Evolutionary conservation across 1,139 yeast genomes (phyloP), one percentile per base, ranked within the genome.

Genomic region (Lodderomyces pseudojiufengensis): DNA sequence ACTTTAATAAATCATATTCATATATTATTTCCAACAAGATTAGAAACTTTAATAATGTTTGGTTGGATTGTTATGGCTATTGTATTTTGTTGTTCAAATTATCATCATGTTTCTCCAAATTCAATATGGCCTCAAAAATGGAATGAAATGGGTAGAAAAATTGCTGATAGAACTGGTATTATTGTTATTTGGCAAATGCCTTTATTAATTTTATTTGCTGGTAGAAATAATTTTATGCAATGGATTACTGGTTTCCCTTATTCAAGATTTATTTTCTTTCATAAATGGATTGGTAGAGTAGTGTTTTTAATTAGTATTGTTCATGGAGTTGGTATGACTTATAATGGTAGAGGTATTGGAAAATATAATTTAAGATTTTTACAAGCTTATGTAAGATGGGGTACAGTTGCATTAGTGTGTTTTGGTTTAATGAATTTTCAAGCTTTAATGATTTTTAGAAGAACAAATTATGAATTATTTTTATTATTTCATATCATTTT

Each of bases 181-280:
- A 50, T 77, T 40, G 63, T 73, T 4, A 51, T 70, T 33, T 66
- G 68, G 37, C 61, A 73, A 39, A 55, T 76, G 37, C 86, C 87
- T 5, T 39, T 73, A 6, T 50, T 76, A 30, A 60, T 78, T 14
- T 55, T 80, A 30, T 78, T 80, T 52, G 78, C 80, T 9, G 84
- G 84, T 12, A 65, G 86, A 61, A 84, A 84, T 54, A 84, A 83
- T 52, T 59, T 83, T 35, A 56, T 84, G 49, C 76, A 77, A 45
- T 70, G 73, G 66, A 33, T 78, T 29, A 78, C 87, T 3, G 84
- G 87, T 29, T 80, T 87, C 82, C 65, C 75, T 16, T 73, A 72
- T 46, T 63, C 79, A 2, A 70, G 84, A 31, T 81, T 82, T 52
- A 63, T 79, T 39, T 63, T 73, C 15, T 70, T 78, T 53, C 94